Percentiles rank a stretch among this genome's conserved stretches.
Conservation (phyloP, 495 filamentous ascomycete species). For the Penicillium steckii region DNA sequence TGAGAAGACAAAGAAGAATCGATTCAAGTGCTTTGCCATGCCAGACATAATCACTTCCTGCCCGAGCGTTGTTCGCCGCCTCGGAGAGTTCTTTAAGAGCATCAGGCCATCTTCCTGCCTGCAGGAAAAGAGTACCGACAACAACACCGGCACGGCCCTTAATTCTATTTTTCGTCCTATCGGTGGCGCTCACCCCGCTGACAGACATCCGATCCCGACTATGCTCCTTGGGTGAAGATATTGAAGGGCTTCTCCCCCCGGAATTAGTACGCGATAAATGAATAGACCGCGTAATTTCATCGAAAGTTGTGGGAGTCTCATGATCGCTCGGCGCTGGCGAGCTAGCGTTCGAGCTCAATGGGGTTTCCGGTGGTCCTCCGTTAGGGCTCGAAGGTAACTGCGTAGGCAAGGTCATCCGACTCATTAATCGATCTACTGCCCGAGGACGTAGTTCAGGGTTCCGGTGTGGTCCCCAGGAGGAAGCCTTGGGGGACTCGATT, state of each 20-base stretch:
- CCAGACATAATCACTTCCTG: slow-evolving; percentile 89
- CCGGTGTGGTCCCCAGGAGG: slow-evolving; percentile 45
- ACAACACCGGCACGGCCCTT: slow-evolving; percentile 79
- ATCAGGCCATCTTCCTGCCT: slow-evolving; percentile 86
- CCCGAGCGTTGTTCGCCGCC: slow-evolving; percentile 71
- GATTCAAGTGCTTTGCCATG: slow-evolving; percentile 93
- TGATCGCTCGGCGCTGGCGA: slow-evolving; percentile 45
- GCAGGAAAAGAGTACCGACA: slow-evolving; percentile 81
- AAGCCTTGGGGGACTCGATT: slow-evolving; percentile 70
- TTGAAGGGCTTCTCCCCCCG: slow-evolving; percentile 31
- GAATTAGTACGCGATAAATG: slow-evolving; percentile 41
- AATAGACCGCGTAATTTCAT: slow-evolving; percentile 61
- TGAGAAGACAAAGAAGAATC: slow-evolving; percentile 74
- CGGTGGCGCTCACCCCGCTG: slow-evolving; percentile 78
- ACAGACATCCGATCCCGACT: slow-evolving; percentile 80
- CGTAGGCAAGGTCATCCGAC: slow-evolving; percentile 81
- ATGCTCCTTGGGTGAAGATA: slow-evolving; percentile 42
- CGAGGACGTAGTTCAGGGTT: slow-evolving; percentile 45
- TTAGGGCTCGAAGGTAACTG: slow-evolving; percentile 54
- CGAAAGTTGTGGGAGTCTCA: slow-evolving; percentile 68
- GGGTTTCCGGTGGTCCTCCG: slow-evolving; percentile 51
- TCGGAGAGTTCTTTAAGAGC: slow-evolving; percentile 84
- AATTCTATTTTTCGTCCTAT: slow-evolving; percentile 77
- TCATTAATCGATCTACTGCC: slow-evolving; percentile 42
- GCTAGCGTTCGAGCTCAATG: slow-evolving; percentile 44